phyloP scores from a whole-genome alignment of 1,284 basidiomycete species.

The Schizophyllum commune region DNA sequence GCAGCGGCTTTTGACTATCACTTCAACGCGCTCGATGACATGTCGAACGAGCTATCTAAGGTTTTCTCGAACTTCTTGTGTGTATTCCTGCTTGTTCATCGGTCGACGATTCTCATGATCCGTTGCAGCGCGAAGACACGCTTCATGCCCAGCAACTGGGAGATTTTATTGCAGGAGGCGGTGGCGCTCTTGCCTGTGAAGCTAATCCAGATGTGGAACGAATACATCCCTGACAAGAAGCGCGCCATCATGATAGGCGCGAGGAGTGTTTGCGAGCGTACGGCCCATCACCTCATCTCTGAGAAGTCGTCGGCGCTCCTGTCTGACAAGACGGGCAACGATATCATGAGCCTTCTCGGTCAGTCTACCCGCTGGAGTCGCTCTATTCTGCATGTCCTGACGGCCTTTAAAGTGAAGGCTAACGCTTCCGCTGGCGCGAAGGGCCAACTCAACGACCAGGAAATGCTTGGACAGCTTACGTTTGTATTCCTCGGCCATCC shows the following conservation, averaged over 20 bases:
- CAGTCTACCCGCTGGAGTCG: no score
- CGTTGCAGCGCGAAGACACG: slow-evolving; percentile 22
- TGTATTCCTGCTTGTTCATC: background rate
- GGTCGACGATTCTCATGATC: slow-evolving; percentile 24
- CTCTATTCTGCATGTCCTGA: no score
- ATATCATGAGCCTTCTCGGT: slow-evolving; percentile 18
- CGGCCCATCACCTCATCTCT: slow-evolving; percentile 14
- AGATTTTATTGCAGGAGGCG: slow-evolving; percentile 33
- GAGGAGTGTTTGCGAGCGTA: slow-evolving; percentile 10
- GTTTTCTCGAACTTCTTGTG: slow-evolving; percentile 14
- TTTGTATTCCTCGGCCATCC: background rate
- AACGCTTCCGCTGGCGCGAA: slow-evolving; percentile 39
- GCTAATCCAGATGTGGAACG: slow-evolving; percentile 19
- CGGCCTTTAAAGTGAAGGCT: slow-evolving; percentile 36
- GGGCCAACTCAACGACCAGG: slow-evolving; percentile 38
- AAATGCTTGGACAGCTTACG: slow-evolving; percentile 48
- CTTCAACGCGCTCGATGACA: slow-evolving; percentile 16
- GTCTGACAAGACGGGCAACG: slow-evolving; percentile 14
- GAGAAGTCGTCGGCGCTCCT: slow-evolving; percentile 14
- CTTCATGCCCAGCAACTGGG: slow-evolving; percentile 23
- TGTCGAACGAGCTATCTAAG: slow-evolving; percentile 10
- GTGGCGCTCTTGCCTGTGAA: slow-evolving; percentile 26
- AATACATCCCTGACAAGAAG: background rate
- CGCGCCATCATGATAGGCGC: background rate
- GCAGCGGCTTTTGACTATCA: slow-evolving; percentile 17